phyloP scores from a whole-genome alignment of 371 early-diverging fungal genomes.

The Lichtheimia corymbifera region DNA sequence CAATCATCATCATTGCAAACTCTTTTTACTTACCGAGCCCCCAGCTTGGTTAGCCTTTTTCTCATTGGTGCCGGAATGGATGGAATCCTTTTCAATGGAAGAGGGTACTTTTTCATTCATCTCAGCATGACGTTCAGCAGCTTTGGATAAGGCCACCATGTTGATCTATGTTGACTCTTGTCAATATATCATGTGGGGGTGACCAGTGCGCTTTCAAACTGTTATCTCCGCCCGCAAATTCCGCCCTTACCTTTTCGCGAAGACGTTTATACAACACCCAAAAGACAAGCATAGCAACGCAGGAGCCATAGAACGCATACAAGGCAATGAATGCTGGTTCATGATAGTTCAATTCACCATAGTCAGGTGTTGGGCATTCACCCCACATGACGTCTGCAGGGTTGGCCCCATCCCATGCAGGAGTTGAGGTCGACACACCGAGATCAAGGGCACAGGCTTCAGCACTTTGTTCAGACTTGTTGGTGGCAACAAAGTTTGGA shows the following conservation, averaged over 20 bases:
- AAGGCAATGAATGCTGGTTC: slow-evolving; percentile 51
- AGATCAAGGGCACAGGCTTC: slow-evolving; percentile 25
- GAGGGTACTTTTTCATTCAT: no score
- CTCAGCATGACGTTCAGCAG: no score
- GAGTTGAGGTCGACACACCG: slow-evolving; percentile 32
- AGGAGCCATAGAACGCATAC: slow-evolving; percentile 59
- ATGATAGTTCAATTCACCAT: slow-evolving; percentile 39
- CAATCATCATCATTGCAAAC: slow-evolving; percentile 1
- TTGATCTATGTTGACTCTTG: no score
- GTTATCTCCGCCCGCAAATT: no score
- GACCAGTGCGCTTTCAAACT: no score
- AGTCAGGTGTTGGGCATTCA: slow-evolving; percentile 51
- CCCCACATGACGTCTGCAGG: slow-evolving; percentile 46
- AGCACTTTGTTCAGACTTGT: slow-evolving; percentile 37
- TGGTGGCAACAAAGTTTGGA: slow-evolving; percentile 42
- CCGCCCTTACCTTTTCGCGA: slow-evolving; percentile 26
- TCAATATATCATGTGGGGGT: neutral
- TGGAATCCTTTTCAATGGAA: no score
- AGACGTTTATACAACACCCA: slow-evolving; percentile 64
- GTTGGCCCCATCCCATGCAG: slow-evolving; percentile 11
- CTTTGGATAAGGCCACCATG: no score
- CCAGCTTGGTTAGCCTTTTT: no score
- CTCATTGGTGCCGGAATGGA: no score
- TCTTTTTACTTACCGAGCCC: no score
- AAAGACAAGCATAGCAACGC: slow-evolving; percentile 49